phyloP scores from a whole-genome alignment of 768 basidiomycete species.

The Lactifluus pinguis region DNA sequence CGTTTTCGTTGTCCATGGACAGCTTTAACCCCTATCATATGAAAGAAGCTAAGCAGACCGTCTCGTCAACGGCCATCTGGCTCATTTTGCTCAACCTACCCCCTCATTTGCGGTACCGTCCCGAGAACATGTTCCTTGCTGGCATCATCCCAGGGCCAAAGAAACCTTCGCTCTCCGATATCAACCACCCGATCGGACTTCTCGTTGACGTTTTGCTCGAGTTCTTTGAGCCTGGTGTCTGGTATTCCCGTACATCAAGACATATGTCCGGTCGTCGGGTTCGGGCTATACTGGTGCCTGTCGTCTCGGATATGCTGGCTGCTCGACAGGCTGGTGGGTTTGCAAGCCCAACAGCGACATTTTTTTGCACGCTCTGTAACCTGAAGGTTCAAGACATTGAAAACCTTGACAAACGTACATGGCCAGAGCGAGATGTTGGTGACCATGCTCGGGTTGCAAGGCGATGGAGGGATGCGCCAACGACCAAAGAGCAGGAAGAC shows the following conservation, averaged over 20 bases:
- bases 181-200: no score
- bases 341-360: constrained; percentile 8
- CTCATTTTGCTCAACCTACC: constrained; percentile 21
- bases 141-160: constrained; percentile 21
- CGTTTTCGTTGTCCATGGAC: constrained; percentile 4
- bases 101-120: background rate
- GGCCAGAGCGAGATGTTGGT: constrained; percentile 13
- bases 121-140: no score
- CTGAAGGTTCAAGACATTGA: constrained; percentile 18
- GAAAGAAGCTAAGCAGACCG: constrained; percentile 7
- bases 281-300: constrained; percentile 5
- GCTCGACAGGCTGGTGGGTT: constrained; percentile 25
- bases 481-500: constrained; percentile 3
- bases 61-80: constrained; percentile 15
- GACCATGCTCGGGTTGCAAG: constrained; percentile 4
- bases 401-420: constrained; percentile 16
- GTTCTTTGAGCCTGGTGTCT: no score
- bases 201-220: no score
- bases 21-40: constrained; percentile 8
- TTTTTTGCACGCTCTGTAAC: no score
- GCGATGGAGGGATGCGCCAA: constrained; percentile 9
- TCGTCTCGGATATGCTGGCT: constrained; percentile 23
- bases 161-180: constrained; percentile 12
- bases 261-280: background rate
- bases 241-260: background rate